A percentile compares a stretch with the other conserved stretches of the same genome.
Conservation (phyloP, 768 basidiomycete species). For the Hemileccinum rubropunctum region DNA sequence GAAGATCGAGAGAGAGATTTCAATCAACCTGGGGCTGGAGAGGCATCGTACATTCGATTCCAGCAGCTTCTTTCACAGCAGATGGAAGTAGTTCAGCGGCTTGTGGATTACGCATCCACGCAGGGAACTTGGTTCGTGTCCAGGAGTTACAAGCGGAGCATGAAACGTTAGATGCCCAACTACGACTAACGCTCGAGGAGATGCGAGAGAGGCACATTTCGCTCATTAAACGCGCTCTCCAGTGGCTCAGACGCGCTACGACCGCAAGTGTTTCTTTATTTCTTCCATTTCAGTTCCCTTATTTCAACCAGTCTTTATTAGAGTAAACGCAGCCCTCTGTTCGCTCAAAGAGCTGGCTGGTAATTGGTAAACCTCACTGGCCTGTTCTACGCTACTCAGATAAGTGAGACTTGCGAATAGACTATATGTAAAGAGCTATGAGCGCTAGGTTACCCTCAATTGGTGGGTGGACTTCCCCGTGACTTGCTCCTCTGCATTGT, state of each 20-base stretch:
- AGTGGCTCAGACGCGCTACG: slow-evolving; percentile 4
- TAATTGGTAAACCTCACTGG: no score
- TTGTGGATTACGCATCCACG: neutral
- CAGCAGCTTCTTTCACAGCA: slow-evolving; percentile 2
- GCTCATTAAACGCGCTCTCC: neutral
- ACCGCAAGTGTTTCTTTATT: neutral
- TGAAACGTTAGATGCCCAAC: neutral
- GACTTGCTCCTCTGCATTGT: no score
- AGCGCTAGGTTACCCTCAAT: no score
- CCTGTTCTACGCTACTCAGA: no score
- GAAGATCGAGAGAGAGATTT: neutral
- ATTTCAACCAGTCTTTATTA: neutral
- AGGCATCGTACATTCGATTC: neutral
- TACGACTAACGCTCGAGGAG: slow-evolving; percentile 1
- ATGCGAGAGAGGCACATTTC: neutral
- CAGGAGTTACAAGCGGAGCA: slow-evolving; percentile 2
- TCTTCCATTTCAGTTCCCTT: neutral
- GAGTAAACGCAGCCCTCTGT: neutral
- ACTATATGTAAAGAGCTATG: no score
- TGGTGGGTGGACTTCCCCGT: no score
- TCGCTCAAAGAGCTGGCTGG: neutral
- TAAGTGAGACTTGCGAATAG: no score
- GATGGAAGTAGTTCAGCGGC: neutral
- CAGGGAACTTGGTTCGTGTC: neutral
- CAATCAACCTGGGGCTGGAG: neutral